A percentile compares a stretch with the other conserved stretches of the same genome.
These are phyloP conservation scores for Aureobasidium sp. DNA, from an alignment of 2,329 filamentous ascomycete genomes.

Conservation along the genomic window DNA sequence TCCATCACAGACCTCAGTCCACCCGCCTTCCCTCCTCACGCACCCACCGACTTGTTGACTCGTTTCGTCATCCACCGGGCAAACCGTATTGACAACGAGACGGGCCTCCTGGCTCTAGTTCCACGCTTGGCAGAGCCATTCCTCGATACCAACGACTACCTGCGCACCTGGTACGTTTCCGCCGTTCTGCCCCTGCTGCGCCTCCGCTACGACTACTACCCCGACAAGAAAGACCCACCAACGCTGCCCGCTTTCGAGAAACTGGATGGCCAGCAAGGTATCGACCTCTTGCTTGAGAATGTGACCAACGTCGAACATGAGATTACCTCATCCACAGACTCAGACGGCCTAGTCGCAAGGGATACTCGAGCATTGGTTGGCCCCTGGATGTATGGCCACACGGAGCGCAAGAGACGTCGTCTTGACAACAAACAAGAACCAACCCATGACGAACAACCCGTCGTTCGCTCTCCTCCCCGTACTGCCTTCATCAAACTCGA, in stretches of 20 bases:
- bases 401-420: slow-evolving; percentile 49
- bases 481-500: slow-evolving; percentile 21
- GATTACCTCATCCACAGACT: slow-evolving; percentile 24
- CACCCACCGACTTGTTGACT: slow-evolving; percentile 49
- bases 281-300: slow-evolving; percentile 55
- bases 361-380: slow-evolving; percentile 63
- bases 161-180: slow-evolving; percentile 64
- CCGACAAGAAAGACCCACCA: slow-evolving; percentile 48
- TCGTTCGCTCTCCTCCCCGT: background rate
- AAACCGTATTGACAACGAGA: slow-evolving; percentile 62
- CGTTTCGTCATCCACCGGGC: slow-evolving; percentile 63
- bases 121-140: slow-evolving; percentile 64
- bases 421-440: slow-evolving; percentile 21
- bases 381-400: slow-evolving; percentile 65
- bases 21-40: slow-evolving; percentile 42
- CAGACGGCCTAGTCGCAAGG: slow-evolving; percentile 44
- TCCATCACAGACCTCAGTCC: slow-evolving; percentile 53
- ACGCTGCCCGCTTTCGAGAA: slow-evolving; percentile 59
- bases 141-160: slow-evolving; percentile 51
- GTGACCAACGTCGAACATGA: slow-evolving; percentile 41
- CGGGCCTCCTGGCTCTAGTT: slow-evolving; percentile 63
- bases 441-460: background rate
- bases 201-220: slow-evolving; percentile 64
- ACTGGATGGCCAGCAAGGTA: slow-evolving; percentile 52
- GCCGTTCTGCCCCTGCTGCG: slow-evolving; percentile 62